Percentiles rank a stretch among this genome's conserved stretches.
These are phyloP conservation scores for Brassica balearica DNA, from an alignment of 441 rosid genomes.

Conservation along the genomic window DNA sequence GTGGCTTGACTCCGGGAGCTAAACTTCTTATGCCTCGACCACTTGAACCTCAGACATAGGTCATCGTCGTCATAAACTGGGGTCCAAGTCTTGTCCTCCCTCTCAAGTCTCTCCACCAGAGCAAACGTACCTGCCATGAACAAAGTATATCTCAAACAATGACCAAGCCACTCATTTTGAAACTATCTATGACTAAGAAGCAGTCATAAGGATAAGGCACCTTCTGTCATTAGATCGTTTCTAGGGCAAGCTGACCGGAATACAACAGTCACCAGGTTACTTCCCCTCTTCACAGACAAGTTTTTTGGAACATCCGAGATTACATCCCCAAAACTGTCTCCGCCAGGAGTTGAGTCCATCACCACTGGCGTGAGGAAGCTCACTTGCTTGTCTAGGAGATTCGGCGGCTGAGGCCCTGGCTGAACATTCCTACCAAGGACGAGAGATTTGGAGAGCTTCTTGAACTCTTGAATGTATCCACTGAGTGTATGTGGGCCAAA, in stretches of 20 bases:
- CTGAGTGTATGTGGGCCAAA: constrained; percentile 89
- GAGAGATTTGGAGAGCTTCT: constrained; percentile 73
- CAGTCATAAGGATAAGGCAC: constrained; percentile 40
- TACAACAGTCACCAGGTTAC: constrained; percentile 61
- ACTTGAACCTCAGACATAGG: constrained; percentile 83
- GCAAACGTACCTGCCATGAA: constrained; percentile 59
- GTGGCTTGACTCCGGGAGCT: constrained; percentile 81
- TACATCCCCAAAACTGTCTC: constrained; percentile 74
- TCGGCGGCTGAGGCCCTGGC: constrained; percentile 76
- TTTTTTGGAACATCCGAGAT: constrained; percentile 72
- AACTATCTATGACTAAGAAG: constrained; percentile 16
- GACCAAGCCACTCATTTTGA: neutral
- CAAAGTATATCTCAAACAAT: constrained; percentile 11
- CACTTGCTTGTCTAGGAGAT: constrained; percentile 75
- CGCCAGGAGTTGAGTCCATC: constrained; percentile 74
- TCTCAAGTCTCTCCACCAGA: constrained; percentile 76
- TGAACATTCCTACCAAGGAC: constrained; percentile 55
- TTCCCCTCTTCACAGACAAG: constrained; percentile 73
- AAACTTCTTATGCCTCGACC: constrained; percentile 84
- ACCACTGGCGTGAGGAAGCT: constrained; percentile 84
- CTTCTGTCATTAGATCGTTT: constrained; percentile 91
- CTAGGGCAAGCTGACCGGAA: constrained; percentile 95
- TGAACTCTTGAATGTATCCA: constrained; percentile 91
- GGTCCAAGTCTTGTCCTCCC: constrained; percentile 67
- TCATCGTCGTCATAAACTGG: constrained; percentile 96